Base-by-base conservation (phyloP, 108 stramenopile species). In the Cylindrotheca fusiformis region DNA sequence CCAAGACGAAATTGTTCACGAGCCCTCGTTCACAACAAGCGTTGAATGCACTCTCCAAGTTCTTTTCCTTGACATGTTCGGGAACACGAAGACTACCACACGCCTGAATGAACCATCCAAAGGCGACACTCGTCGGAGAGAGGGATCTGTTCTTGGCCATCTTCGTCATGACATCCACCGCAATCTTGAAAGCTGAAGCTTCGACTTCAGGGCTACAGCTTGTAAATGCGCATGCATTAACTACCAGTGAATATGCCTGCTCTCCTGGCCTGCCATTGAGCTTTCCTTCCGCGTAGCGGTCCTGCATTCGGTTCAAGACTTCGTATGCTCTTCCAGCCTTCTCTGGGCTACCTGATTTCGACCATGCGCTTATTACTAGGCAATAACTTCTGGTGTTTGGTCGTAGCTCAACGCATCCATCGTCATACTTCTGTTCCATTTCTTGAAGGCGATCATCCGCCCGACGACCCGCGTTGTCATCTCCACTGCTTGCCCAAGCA, bases 101-200 rank as follows among this genome's bases (percentile, higher is more conserved):
- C 23, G 82, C 85, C 63, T 90, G 83, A 48, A 90, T 80, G 53
- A 83, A 85, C 52, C 85, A 86, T 19, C 81, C 88, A 51, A 69
- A 90, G 5, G 78, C 76, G 26, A 75, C 58, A 4, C 56, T 19
- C 12, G 52, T 32, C 21, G 85, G 85, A 49, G 32, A 18, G 8
- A 73, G 48, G 31, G 64, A 24, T 0, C 52, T 58, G 6, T 63
- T 57, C 20, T 69, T 60, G 4, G 79, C 52, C 28, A 86, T 54
- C 29, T 83, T 76, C 45, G 67, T 55, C 61, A 89, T 60, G 49
- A 71, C 55, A 10, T 58, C 26, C 20, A 71, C 68, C 4, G 87
- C 87, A 68, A 88, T 79, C n/a, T 68, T 49, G 60, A 85, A 88
- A 23, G 82, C 81, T 66, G 58, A 50, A 10, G 47, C n/a, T 51